Evolutionary conservation across 768 basidiomycete genomes (phyloP).

Genomic region (Amanita rimosa): DNA sequence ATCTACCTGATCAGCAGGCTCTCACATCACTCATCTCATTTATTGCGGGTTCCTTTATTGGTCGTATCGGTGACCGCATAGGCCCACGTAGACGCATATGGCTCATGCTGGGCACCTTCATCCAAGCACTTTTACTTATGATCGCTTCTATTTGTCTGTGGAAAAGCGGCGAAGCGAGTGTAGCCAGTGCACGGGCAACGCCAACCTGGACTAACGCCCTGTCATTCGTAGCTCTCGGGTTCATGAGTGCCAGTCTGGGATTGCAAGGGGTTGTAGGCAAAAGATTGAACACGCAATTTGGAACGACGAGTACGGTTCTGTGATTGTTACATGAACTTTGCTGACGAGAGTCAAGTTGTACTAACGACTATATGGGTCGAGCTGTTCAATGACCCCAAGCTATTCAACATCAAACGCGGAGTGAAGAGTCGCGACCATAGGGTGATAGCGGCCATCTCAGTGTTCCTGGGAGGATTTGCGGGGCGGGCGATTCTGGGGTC

Average conservation of each 20-base stretch:
- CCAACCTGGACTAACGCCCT: constrained; percentile 62
- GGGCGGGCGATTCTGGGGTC: constrained; percentile 32
- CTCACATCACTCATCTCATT: constrained; percentile 73
- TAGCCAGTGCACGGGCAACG: constrained; percentile 41
- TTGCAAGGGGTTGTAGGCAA: constrained; percentile 84
- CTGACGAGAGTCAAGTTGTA: constrained; percentile 22
- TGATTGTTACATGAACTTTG: no score
- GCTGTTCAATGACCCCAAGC: constrained; percentile 48
- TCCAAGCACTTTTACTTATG: constrained; percentile 73
- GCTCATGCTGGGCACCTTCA: constrained; percentile 59
- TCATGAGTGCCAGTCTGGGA: constrained; percentile 75
- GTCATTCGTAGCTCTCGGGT: constrained; percentile 63
- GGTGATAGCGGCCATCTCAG: constrained; percentile 29
- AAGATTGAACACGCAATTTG: constrained; percentile 67
- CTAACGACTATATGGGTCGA: constrained; percentile 66
- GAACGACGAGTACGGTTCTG: constrained; percentile 50
- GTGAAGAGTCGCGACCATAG: constrained; percentile 43
- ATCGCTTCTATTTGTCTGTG: constrained; percentile 59
- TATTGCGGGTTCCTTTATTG: constrained; percentile 64
- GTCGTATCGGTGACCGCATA: constrained; percentile 75
- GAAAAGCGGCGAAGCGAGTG: constrained; percentile 48
- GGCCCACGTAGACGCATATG: constrained; percentile 65
- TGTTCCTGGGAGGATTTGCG: constrained; percentile 48
- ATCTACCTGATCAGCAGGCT: constrained; percentile 76
- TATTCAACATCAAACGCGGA: constrained; percentile 27